Evolutionary conservation across 208 protist genomes (phyloP).

Genomic region (Wallacemonas sp.): DNA sequence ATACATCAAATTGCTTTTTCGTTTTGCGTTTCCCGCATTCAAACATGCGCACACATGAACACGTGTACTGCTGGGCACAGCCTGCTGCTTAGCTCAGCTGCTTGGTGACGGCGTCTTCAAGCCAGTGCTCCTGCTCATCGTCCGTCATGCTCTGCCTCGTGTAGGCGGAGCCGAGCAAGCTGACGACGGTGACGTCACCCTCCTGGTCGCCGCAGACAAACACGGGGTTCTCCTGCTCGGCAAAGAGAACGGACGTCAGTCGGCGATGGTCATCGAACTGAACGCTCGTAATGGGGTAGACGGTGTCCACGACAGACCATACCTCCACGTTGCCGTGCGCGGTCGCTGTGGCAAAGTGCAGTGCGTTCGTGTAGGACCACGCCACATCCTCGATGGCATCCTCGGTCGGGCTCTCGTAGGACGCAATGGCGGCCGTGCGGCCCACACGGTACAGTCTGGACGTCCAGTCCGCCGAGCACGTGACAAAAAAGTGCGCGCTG

Average conservation of each 20-base stretch:
- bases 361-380: slow-evolving; percentile 91
- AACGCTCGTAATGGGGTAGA: slow-evolving; percentile 69
- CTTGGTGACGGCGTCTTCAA: slow-evolving; percentile 73
- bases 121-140: slow-evolving; percentile 81
- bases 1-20: too few species aligned
- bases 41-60: too few species aligned
- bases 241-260: slow-evolving; percentile 85
- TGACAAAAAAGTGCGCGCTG: slow-evolving; percentile 90
- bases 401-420: slow-evolving; percentile 85
- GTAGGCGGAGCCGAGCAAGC: slow-evolving; percentile 45
- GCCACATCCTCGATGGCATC: slow-evolving; percentile 93
- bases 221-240: slow-evolving; percentile 82
- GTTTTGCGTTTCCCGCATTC: too few species aligned
- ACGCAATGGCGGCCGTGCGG: slow-evolving; percentile 49
- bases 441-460: slow-evolving; percentile 92
- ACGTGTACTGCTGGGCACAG: too few species aligned
- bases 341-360: slow-evolving; percentile 93
- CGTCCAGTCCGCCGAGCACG: slow-evolving; percentile 97
- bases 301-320: slow-evolving; percentile 73
- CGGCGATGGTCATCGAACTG: slow-evolving; percentile 72
- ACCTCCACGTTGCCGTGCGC: slow-evolving; percentile 85
- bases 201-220: slow-evolving; percentile 90
- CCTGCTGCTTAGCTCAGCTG: slow-evolving; percentile 31
- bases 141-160: slow-evolving; percentile 51
- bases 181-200: slow-evolving; percentile 88